phyloP scores from a whole-genome alignment of 23 red algal species.

The Gracilaria gracilis region DNA sequence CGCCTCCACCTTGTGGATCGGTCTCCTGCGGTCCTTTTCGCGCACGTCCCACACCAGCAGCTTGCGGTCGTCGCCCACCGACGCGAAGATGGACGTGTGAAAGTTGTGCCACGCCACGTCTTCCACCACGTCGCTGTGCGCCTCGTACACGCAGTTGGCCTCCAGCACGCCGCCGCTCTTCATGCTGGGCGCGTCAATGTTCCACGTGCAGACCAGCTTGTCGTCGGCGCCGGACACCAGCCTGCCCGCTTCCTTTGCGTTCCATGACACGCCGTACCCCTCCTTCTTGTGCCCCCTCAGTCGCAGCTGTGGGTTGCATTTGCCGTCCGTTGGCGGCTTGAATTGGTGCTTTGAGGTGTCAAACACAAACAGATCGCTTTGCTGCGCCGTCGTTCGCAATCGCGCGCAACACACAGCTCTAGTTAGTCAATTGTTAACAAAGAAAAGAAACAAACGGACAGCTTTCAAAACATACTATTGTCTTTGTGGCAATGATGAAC shows the following conservation, averaged over 20 bases:
- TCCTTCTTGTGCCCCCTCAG: constrained; percentile 93
- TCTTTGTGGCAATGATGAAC: constrained; percentile 95
- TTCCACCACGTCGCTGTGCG: constrained; percentile 85
- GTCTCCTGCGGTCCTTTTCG: constrained; percentile 71
- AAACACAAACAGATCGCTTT: constrained; percentile 85
- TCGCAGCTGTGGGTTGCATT: constrained; percentile 79
- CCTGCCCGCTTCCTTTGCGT: constrained; percentile 48
- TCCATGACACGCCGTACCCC: constrained; percentile 91
- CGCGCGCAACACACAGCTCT: no score
- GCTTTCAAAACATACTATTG: constrained; percentile 50
- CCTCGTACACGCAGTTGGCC: constrained; percentile 73
- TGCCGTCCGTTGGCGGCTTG: constrained; percentile 87
- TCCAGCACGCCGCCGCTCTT: constrained; percentile 65
- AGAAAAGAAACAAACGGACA: no score
- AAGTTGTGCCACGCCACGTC: constrained; percentile 92
- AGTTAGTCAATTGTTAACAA: no score
- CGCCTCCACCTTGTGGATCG: constrained; percentile 76
- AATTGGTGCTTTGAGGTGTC: constrained; percentile 89
- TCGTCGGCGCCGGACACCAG: constrained; percentile 88
- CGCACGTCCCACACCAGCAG: constrained; percentile 94
- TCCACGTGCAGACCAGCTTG: constrained; percentile 79
- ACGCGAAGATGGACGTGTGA: constrained; percentile 78
- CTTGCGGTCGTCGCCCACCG: constrained; percentile 91
- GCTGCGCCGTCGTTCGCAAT: background rate
- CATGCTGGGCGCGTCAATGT: constrained; percentile 66